phyloP scores from a whole-genome alignment of 192 early-diverging fungal genomes.

The Coemansia guatemalensis region DNA sequence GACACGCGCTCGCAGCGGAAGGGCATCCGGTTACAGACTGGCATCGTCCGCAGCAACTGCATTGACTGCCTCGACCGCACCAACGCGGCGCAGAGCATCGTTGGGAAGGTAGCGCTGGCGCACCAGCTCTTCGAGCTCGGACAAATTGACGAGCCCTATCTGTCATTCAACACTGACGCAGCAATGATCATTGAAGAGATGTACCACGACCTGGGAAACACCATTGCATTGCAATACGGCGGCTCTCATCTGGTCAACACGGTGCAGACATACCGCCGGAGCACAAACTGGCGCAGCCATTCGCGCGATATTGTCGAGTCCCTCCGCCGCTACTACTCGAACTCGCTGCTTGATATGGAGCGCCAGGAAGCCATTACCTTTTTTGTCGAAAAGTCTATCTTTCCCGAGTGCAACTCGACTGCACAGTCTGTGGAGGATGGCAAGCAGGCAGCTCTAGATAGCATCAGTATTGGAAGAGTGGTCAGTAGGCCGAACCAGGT shows the following conservation, averaged over 20 bases:
- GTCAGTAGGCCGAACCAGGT: conserved; percentile 36
- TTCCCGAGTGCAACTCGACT: conserved; percentile 23
- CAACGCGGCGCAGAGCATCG: conserved; percentile 94
- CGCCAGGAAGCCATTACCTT: conserved; percentile 95
- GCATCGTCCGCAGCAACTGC: conserved; percentile 93
- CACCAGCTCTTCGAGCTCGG: conserved; percentile 92
- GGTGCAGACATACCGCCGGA: conserved; percentile 95
- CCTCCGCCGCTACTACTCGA: conserved; percentile 87
- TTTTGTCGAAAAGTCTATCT: conserved; percentile 61
- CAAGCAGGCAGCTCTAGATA: conserved; percentile 1
- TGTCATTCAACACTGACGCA: conserved; percentile 92
- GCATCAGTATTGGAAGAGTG: conserved; percentile 4
- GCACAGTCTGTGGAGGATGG: conserved; percentile 8
- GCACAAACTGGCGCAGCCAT: conserved; percentile 92
- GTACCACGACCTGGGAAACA: conserved; percentile 98
- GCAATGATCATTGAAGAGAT: conserved; percentile 92
- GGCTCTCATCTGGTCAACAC: conserved; percentile 98
- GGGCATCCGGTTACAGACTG: conserved; percentile 58
- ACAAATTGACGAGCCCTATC: conserved; percentile 68
- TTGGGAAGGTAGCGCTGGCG: conserved; percentile 91
- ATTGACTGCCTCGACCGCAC: conserved; percentile 98
- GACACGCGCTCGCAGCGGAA: conserved; percentile 51
- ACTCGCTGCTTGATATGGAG: conserved; percentile 94
- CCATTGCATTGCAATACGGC: conserved; percentile 93
- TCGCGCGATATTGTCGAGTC: conserved; percentile 96